phyloP scores from a whole-genome alignment of 2,329 filamentous ascomycete genomes.

The Neonectria punicea region DNA sequence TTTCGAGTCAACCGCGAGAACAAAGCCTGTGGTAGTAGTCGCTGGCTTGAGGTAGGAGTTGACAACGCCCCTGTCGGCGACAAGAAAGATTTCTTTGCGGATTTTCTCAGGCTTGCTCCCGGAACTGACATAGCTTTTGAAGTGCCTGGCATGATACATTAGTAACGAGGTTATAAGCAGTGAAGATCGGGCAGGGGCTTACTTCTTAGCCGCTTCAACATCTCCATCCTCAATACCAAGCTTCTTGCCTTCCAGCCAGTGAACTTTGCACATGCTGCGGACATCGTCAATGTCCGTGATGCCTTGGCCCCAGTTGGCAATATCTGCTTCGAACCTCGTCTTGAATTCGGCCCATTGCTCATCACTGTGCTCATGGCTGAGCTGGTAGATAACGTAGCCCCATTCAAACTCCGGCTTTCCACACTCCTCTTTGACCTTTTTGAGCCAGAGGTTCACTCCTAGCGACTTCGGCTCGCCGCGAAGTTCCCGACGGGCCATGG shows the following conservation, averaged over 20 bases:
- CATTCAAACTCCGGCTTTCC: not conserved
- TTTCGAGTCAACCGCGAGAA: not conserved
- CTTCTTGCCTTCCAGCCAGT: not conserved
- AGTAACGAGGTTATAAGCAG: not conserved
- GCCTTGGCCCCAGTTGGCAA: not conserved
- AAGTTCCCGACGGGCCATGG: not conserved
- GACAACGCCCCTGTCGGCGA: not conserved
- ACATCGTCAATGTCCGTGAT: not conserved
- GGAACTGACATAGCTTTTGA: not conserved
- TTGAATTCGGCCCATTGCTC: not conserved
- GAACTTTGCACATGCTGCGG: not conserved
- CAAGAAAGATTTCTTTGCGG: not conserved
- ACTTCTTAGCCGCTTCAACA: not conserved
- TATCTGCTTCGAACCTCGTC: not conserved
- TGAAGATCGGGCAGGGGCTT: not conserved
- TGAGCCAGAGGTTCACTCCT: not conserved
- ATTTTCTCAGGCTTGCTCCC: not conserved
- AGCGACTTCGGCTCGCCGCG: not conserved
- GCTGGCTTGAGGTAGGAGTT: not conserved
- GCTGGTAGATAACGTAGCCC: not conserved
- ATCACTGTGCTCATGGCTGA: not conserved
- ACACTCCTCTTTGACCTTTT: not conserved
- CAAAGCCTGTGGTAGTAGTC: not conserved
- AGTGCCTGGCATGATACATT: not conserved
- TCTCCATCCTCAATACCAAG: not conserved